Evolutionary conservation across 805 yeast genomes (phyloP).

Genomic region (Candida tallmaniae): DNA sequence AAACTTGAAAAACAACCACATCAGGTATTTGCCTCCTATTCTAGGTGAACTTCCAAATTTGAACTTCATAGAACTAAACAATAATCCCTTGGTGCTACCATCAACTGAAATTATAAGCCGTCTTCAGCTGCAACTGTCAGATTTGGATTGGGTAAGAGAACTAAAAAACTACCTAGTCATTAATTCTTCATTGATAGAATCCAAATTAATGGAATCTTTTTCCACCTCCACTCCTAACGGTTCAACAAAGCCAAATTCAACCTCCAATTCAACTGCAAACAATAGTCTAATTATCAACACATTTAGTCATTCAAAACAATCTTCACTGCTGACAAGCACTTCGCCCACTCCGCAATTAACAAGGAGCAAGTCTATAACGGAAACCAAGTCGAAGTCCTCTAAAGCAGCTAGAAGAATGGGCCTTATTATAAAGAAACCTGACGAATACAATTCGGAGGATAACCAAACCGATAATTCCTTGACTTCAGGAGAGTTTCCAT

Average conservation of each 20-base stretch:
- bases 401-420: conserved; percentile 77
- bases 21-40: conserved; percentile 50
- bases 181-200: conserved; percentile 29
- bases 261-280: neutral
- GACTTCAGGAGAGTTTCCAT: conserved; percentile 8
- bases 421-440: conserved; percentile 49
- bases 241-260: too few species aligned
- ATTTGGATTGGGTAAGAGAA: conserved; percentile 41
- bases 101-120: conserved; percentile 27
- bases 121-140: conserved; percentile 35
- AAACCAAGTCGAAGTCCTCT: conserved; percentile 46
- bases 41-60: conserved; percentile 50
- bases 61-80: conserved; percentile 55
- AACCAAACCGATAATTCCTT: conserved; percentile 3
- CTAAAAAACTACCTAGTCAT: conserved; percentile 35
- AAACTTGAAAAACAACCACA: conserved; percentile 56
- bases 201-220: conserved; percentile 19
- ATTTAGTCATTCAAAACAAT: conserved; percentile 4
- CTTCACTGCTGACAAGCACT: conserved; percentile 7
- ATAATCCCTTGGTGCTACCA: conserved; percentile 57
- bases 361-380: conserved; percentile 28
- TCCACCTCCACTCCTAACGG: neutral
- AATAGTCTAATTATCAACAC: too few species aligned
- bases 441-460: conserved; percentile 13
- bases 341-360: conserved; percentile 16